A percentile compares a stretch with the other conserved stretches of the same genome.
phyloP scores from a whole-genome alignment of 768 basidiomycete genomes.

The Fomitopsis pulvina region DNA sequence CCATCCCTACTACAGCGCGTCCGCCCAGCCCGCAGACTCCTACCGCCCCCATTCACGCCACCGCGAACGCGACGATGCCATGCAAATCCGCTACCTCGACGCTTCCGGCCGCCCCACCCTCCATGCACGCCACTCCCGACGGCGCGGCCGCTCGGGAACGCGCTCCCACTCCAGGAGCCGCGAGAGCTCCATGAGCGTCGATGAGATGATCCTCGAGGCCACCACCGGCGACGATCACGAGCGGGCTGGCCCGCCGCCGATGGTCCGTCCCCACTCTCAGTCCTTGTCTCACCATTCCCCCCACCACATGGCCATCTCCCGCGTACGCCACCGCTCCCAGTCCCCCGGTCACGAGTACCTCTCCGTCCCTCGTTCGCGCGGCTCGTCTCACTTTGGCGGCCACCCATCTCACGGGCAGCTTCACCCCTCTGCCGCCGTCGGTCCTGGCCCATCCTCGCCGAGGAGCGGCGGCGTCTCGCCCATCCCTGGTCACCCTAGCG shows the following conservation, averaged over 20 bases:
- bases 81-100: conserved; percentile 15
- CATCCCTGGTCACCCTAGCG: conserved; percentile 16
- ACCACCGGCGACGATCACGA: conserved; percentile 30
- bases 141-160: conserved; percentile 19
- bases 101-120: conserved; percentile 14
- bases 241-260: conserved; percentile 24
- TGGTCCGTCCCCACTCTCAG: conserved; percentile 18
- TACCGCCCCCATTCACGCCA: conserved; percentile 2
- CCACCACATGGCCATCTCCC: conserved; percentile 11
- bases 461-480: conserved; percentile 9
- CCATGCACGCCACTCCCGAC: conserved; percentile 17
- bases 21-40: conserved; percentile 5
- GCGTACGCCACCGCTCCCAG: conserved; percentile 17
- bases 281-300: conserved; percentile 24
- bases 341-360: conserved; percentile 15
- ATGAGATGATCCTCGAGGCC: conserved; percentile 43
- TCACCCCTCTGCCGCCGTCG: conserved; percentile 11
- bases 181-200: conserved; percentile 32
- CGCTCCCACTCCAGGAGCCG: conserved; percentile 31
- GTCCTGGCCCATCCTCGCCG: background rate
- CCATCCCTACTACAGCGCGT: conserved; percentile 21
- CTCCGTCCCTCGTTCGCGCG: conserved; percentile 12
- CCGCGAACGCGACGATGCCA: conserved; percentile 13
- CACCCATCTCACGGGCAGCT: conserved; percentile 3
- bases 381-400: conserved; percentile 6